Base-by-base conservation (phyloP, 2,329 filamentous ascomycete genomes). In the Talaromyces sp. region DNA sequence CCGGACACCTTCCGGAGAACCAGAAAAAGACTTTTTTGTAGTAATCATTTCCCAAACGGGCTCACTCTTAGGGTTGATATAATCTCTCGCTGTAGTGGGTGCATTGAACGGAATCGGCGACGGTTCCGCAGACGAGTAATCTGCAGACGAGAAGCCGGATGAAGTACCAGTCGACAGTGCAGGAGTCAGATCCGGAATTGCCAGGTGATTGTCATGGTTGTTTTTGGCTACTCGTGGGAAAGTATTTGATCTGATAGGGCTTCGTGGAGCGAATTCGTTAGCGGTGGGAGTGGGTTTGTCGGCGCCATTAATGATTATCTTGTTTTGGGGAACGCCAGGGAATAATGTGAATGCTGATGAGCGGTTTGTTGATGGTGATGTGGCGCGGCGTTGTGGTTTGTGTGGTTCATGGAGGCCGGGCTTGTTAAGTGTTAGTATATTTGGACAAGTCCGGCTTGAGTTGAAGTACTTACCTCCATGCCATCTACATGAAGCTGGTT, bases 401-500 rank as follows among this genome's bases (percentile, higher is more conserved):
- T 58, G 47, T 31, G 70, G 56, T 17, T 73, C 64, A n/a, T 49
- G 36, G 38, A 47, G 25, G n/a, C 45, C 25, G 19, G 58, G 38
- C 58, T 54, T 19, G 25, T 11, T 7, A 22, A 22, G 29, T 13
- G 49, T 66, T 22, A 66, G 17, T 7, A 49, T 15, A 4, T 13
- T 15, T 49, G 13, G 11, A 15, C 15, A 49, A 13, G 2, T 34
- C 1, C 31, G 5, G 8, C 31, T 10, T 34, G 10, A 34, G 31
- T 3, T 15, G 5, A 27, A 15, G 1, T 60, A 74, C 75, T 69
- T 76, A 81, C 74, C 71, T 75, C 72, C 60, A 79, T 77, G 65
- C 83, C 82, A 61, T 85, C 82, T 22, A 81, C 83, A 68, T 83
- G 85, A 1, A 91, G 77, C 65, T 82, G 85, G 38, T 79, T 74